These are phyloP conservation scores for Pezicula neosporulosa DNA, from an alignment of 2,329 filamentous ascomycete species.

Conservation along the genomic window DNA sequence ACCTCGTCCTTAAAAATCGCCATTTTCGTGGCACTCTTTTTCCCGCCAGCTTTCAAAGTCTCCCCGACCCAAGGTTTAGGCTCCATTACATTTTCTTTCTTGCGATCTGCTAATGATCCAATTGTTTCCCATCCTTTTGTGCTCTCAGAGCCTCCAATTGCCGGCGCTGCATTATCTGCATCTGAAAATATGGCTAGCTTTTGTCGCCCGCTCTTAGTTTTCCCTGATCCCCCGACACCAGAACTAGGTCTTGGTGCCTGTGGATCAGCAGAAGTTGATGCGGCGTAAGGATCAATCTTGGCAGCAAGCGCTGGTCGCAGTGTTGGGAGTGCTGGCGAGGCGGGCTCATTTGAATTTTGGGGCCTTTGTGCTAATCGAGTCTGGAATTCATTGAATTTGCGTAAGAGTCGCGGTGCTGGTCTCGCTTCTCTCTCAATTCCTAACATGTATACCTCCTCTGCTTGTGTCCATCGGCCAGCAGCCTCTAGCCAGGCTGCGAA, in stretches of 20 bases:
- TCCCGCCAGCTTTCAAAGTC: slow-evolving; percentile 82
- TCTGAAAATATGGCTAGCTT: slow-evolving; percentile 95
- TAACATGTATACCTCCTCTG: slow-evolving; percentile 88
- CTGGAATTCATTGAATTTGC: slow-evolving; percentile 93
- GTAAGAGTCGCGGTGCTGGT: slow-evolving; percentile 73
- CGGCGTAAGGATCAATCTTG: slow-evolving; percentile 79
- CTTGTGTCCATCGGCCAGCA: slow-evolving; percentile 80
- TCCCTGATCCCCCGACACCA: slow-evolving; percentile 41
- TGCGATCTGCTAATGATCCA: slow-evolving; percentile 78
- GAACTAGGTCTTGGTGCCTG: slow-evolving; percentile 57
- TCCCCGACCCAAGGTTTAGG: slow-evolving; percentile 90
- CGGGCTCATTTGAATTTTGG: slow-evolving; percentile 61
- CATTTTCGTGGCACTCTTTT: slow-evolving; percentile 80
- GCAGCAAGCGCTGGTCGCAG: slow-evolving; percentile 79
- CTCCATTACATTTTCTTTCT: slow-evolving; percentile 89
- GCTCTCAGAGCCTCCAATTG: slow-evolving; percentile 46
- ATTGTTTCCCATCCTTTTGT: slow-evolving; percentile 89
- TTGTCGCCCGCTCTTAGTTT: slow-evolving; percentile 64
- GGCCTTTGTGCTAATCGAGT: slow-evolving; percentile 68
- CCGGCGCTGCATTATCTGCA: slow-evolving; percentile 54
- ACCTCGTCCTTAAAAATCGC: slow-evolving; percentile 94
- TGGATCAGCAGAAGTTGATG: slow-evolving; percentile 53
- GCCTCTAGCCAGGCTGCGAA: slow-evolving; percentile 91
- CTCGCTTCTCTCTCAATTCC: slow-evolving; percentile 87
- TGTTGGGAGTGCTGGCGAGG: slow-evolving; percentile 81